Conservation (phyloP, 495 filamentous ascomycete genomes). For the Penicillium steckii region DNA sequence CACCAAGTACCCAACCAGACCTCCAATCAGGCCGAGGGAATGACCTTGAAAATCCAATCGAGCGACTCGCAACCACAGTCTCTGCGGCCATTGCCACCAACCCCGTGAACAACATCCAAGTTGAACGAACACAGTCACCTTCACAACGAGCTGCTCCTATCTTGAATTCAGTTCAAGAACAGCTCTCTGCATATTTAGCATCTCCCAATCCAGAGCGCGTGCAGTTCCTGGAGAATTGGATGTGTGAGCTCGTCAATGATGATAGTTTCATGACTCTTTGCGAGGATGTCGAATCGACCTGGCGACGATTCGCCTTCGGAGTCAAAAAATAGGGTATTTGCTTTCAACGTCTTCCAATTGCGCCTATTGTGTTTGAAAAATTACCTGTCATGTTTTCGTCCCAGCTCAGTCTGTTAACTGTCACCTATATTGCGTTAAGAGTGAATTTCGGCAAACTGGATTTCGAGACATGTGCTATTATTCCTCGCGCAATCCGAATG, state of each 20-base stretch:
- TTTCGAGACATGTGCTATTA: too few relatives aligned
- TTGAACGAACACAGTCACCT: conserved; percentile 6
- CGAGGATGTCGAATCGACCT: conserved; percentile 44
- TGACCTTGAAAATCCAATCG: background rate
- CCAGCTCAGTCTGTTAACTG: too few relatives aligned
- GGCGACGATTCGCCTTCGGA: conserved; percentile 44
- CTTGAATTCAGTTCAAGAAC: conserved; percentile 24
- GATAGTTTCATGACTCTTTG: conserved; percentile 43
- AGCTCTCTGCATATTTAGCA: conserved; percentile 31
- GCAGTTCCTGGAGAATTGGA: conserved; percentile 40
- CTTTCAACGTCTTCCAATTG: background rate
- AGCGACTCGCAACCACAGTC: background rate
- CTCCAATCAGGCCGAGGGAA: background rate
- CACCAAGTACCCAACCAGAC: background rate
- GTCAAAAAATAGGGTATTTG: conserved; percentile 10
- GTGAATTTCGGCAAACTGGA: too few relatives aligned
- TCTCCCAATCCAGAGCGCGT: conserved; percentile 35
- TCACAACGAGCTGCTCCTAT: background rate
- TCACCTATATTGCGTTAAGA: too few relatives aligned
- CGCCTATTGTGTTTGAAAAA: background rate
- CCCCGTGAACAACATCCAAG: background rate
- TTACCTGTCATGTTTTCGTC: background rate
- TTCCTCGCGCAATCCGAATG: too few relatives aligned
- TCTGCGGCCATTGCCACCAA: background rate
- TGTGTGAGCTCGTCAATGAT: conserved; percentile 44